A percentile compares a stretch with the other conserved stretches of the same genome.
Evolutionary conservation across 768 basidiomycete species (phyloP).

Genomic region (Serendipita sp.): DNA sequence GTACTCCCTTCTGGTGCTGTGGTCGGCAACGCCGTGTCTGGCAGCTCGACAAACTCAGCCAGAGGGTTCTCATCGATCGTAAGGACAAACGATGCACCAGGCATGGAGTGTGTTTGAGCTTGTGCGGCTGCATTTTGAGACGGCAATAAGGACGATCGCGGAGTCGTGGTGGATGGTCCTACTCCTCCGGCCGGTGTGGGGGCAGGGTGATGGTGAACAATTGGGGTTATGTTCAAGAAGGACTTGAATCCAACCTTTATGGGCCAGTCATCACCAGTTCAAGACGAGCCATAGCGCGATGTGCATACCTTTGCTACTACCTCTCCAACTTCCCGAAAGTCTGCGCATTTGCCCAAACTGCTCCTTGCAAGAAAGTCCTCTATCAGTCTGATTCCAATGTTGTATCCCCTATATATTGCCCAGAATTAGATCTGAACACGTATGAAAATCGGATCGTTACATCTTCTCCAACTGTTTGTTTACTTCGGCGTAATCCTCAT

Average conservation of each 20-base stretch:
- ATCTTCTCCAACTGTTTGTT: slow-evolving; percentile 20
- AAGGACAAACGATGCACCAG: slow-evolving; percentile 41
- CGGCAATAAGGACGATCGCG: slow-evolving; percentile 28
- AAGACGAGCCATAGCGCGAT: neutral
- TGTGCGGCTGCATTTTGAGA: slow-evolving; percentile 5
- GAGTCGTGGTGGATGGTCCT: slow-evolving; percentile 12
- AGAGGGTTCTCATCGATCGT: slow-evolving; percentile 92
- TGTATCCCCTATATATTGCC: slow-evolving; percentile 65
- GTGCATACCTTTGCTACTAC: slow-evolving; percentile 73
- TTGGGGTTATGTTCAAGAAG: slow-evolving; percentile 84
- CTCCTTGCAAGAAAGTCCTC: slow-evolving; percentile 95
- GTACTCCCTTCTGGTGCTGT: neutral
- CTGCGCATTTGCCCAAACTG: slow-evolving; percentile 75
- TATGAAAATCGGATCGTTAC: slow-evolving; percentile 16
- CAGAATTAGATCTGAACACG: neutral
- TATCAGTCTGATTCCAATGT: slow-evolving; percentile 88
- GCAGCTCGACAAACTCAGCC: slow-evolving; percentile 92
- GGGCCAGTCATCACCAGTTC: neutral
- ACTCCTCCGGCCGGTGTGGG: slow-evolving; percentile 21
- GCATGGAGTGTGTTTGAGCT: neutral
- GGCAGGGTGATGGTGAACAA: slow-evolving; percentile 47
- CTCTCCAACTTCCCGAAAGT: slow-evolving; percentile 91
- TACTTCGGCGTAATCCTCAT: slow-evolving; percentile 84
- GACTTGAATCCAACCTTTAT: slow-evolving; percentile 91
- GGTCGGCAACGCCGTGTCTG: slow-evolving; percentile 56